Evolutionary conservation across 306 rosid species (phyloP).

Genomic region (Cicer judaicum): DNA sequence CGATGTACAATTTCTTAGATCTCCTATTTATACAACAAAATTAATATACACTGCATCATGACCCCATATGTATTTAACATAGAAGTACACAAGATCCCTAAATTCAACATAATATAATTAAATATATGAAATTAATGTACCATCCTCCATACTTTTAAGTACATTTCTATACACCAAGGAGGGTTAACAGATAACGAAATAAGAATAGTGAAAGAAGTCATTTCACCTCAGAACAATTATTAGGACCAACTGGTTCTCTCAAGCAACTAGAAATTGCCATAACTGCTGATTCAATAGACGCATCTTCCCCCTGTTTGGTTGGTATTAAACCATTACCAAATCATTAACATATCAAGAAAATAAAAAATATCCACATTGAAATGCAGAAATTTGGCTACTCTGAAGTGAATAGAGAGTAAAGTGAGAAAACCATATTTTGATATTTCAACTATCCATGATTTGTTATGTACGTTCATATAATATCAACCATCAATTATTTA

Average conservation of each 20-base stretch:
- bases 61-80: slow-evolving; percentile 31
- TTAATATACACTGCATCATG: slow-evolving; percentile 36
- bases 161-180: slow-evolving; percentile 34
- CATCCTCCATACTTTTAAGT: slow-evolving; percentile 21
- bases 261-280: slow-evolving; percentile 87
- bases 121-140: slow-evolving; percentile 1
- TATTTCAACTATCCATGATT: not conserved
- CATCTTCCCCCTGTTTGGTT: slow-evolving; percentile 86
- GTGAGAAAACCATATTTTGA: not conserved
- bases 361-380: not conserved
- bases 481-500: too few relatives aligned
- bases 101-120: slow-evolving; percentile 25
- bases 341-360: slow-evolving; percentile 2
- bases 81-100: slow-evolving; percentile 29
- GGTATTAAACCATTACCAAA: slow-evolving; percentile 13
- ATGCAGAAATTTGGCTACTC: not conserved
- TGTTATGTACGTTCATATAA: not conserved
- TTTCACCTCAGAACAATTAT: slow-evolving; percentile 86
- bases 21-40: slow-evolving; percentile 7
- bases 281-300: slow-evolving; percentile 91
- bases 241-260: slow-evolving; percentile 85
- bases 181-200: slow-evolving; percentile 5
- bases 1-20: slow-evolving; percentile 29
- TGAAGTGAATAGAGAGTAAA: not conserved
- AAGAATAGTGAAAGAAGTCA: slow-evolving; percentile 43